Evolutionary conservation across 345 rosid genomes (phyloP).

Genomic region (Lumnitzera racemosa): DNA sequence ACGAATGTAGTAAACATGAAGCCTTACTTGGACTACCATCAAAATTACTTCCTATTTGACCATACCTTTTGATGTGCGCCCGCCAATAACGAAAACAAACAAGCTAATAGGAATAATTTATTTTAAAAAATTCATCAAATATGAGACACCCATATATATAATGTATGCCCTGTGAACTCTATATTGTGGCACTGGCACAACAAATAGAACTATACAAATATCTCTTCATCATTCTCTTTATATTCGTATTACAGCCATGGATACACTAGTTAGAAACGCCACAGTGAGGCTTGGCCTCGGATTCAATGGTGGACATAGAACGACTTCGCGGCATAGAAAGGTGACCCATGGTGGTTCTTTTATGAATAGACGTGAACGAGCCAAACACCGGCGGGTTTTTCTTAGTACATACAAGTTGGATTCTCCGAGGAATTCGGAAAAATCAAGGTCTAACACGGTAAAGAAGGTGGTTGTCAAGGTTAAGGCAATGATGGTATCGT

Average conservation of each 20-base stretch:
- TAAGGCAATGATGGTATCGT: slow-evolving; percentile 2
- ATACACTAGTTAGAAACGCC: slow-evolving; percentile 11
- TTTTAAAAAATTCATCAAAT: no score
- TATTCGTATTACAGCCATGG: slow-evolving; percentile 1
- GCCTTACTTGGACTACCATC: no score
- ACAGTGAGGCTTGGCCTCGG: not conserved
- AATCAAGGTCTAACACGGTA: not conserved
- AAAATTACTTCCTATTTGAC: no score
- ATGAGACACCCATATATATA: no score
- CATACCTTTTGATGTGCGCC: no score
- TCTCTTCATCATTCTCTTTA: not conserved
- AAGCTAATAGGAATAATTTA: no score
- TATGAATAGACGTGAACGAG: slow-evolving; percentile 8
- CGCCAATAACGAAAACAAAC: no score
- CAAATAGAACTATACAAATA: not conserved
- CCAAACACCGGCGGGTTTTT: slow-evolving; percentile 14
- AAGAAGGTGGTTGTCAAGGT: slow-evolving; percentile 10
- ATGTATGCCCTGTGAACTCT: no score
- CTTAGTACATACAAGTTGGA: slow-evolving; percentile 14
- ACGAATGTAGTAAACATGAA: no score
- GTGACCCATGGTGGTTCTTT: not conserved
- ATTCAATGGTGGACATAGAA: not conserved
- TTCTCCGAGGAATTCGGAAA: not conserved
- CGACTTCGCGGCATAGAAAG: slow-evolving; percentile 4
- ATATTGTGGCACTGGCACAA: not conserved